Percentiles rank a stretch among this genome's conserved stretches.
These are phyloP conservation scores for Colletotrichum musae DNA, from an alignment of 2,329 filamentous ascomycete genomes.

Conservation along the genomic window DNA sequence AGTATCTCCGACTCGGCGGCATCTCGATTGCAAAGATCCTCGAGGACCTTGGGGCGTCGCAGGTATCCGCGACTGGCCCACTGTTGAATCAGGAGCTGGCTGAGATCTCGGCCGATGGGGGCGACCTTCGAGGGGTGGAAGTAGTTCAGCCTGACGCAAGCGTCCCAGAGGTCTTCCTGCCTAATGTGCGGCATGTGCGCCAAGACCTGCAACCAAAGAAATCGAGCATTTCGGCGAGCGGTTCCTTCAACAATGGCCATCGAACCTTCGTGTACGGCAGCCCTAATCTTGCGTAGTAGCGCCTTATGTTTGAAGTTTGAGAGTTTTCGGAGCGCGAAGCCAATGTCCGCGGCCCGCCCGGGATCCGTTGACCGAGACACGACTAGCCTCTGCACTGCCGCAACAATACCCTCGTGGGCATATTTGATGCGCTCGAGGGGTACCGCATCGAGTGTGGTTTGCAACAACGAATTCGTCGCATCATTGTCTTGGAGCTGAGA, in stretches of 20 bases:
- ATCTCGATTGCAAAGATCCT: conserved; percentile 9
- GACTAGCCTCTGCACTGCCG: conserved; percentile 34
- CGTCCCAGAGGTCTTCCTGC: conserved; percentile 40
- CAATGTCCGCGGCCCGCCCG: conserved; percentile 36
- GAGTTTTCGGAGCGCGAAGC: conserved; percentile 24
- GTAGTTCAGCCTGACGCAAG: conserved; percentile 33
- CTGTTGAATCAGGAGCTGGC: conserved; percentile 42
- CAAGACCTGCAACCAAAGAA: conserved; percentile 42
- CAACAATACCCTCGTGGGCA: conserved; percentile 31
- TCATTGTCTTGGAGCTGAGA: conserved; percentile 22
- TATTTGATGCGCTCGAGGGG: conserved; percentile 16
- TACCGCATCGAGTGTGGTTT: conserved; percentile 24
- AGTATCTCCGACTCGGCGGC: not conserved
- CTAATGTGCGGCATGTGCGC: conserved; percentile 41
- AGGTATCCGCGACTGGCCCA: conserved; percentile 43
- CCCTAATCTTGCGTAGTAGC: conserved; percentile 26
- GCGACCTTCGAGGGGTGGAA: conserved; percentile 20
- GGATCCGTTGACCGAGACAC: conserved; percentile 1
- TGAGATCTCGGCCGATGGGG: conserved; percentile 38
- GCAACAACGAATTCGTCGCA: conserved; percentile 16
- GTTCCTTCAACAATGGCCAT: conserved; percentile 3
- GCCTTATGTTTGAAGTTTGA: conserved; percentile 12
- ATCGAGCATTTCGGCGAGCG: conserved; percentile 16
- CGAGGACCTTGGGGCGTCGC: not conserved
- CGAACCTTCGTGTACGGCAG: conserved; percentile 20